These are phyloP conservation scores for Mychonastes homosphaera DNA, from an alignment of 139 green algal genomes.

Conservation along the genomic window DNA sequence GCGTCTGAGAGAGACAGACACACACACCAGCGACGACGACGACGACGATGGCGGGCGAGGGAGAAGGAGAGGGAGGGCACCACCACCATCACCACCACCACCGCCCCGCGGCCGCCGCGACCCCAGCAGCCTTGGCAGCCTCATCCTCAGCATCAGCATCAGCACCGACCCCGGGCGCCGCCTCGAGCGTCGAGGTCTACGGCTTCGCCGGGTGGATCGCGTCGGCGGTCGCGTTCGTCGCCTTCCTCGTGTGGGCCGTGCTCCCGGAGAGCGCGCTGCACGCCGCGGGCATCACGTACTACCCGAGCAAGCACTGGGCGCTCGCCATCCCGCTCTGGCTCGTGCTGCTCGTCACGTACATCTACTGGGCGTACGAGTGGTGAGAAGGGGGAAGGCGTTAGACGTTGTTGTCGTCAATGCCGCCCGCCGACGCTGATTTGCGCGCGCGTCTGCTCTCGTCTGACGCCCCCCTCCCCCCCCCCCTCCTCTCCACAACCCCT, in stretches of 20 bases:
- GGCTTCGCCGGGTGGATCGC: conserved; percentile 50
- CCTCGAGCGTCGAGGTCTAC: conserved; percentile 40
- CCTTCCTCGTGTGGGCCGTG: conserved; percentile 51
- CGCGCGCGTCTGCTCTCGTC: not conserved
- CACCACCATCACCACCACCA: too few relatives aligned
- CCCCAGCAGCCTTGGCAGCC: too few relatives aligned
- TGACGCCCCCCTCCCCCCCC: not conserved
- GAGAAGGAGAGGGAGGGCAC: too few relatives aligned
- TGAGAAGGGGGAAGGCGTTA: conserved; percentile 18
- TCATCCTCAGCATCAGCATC: too few relatives aligned
- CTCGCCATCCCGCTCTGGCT: conserved; percentile 46
- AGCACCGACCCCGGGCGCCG: not conserved
- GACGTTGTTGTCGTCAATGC: too few relatives aligned
- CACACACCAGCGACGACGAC: too few relatives aligned
- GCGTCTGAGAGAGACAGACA: too few relatives aligned
- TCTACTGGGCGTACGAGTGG: conserved; percentile 48
- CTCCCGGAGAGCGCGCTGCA: conserved; percentile 31
- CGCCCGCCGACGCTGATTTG: not conserved
- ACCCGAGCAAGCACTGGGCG: conserved; percentile 57
- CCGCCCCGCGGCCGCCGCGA: too few relatives aligned
- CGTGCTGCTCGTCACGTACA: conserved; percentile 30
- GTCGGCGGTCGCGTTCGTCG: conserved; percentile 28
- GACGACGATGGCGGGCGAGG: too few relatives aligned
- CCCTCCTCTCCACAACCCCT: not conserved
- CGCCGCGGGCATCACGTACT: conserved; percentile 48